These are phyloP conservation scores for Rhizophlyctis rosea DNA, from an alignment of 192 early-diverging fungal genomes.

Conservation along the genomic window DNA sequence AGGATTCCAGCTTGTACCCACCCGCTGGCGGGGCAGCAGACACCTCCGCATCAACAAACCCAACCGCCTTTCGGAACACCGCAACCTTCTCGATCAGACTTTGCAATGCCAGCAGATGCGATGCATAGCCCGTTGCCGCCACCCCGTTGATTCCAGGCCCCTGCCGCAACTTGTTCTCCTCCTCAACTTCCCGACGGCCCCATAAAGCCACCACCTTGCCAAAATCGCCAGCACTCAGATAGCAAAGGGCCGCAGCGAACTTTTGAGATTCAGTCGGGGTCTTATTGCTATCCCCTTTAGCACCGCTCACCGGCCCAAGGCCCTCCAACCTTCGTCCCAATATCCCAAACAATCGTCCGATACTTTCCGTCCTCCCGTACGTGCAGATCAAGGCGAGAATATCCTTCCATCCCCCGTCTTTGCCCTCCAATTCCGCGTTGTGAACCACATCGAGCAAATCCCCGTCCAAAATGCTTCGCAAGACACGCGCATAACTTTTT, in stretches of 20 bases:
- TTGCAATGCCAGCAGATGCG: slow-evolving; percentile 62
- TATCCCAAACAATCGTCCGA: slow-evolving; percentile 27
- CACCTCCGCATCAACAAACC: slow-evolving; percentile 79
- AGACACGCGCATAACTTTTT: slow-evolving; percentile 76
- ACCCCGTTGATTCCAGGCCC: slow-evolving; percentile 7
- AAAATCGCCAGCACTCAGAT: slow-evolving; percentile 75
- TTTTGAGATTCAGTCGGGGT: slow-evolving; percentile 36
- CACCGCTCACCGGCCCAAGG: neutral
- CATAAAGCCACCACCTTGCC: slow-evolving; percentile 82
- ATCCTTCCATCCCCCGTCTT: slow-evolving; percentile 78
- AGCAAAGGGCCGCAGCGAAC: slow-evolving; percentile 75
- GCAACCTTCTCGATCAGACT: slow-evolving; percentile 85
- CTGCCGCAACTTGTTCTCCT: slow-evolving; percentile 25
- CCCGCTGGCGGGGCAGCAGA: slow-evolving; percentile 34
- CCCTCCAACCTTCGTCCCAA: slow-evolving; percentile 46
- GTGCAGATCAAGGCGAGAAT: slow-evolving; percentile 91
- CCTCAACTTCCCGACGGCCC: slow-evolving; percentile 39
- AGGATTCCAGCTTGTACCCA: slow-evolving; percentile 51
- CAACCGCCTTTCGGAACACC: slow-evolving; percentile 89
- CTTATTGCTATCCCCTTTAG: neutral
- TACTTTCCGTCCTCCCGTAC: slow-evolving; percentile 83
- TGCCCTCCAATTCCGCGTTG: slow-evolving; percentile 64
- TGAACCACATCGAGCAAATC: slow-evolving; percentile 80
- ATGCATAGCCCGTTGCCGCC: slow-evolving; percentile 33
- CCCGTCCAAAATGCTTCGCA: slow-evolving; percentile 76